phyloP scores from a whole-genome alignment of 345 rosid genomes.

The Melaleuca alternifolia region DNA sequence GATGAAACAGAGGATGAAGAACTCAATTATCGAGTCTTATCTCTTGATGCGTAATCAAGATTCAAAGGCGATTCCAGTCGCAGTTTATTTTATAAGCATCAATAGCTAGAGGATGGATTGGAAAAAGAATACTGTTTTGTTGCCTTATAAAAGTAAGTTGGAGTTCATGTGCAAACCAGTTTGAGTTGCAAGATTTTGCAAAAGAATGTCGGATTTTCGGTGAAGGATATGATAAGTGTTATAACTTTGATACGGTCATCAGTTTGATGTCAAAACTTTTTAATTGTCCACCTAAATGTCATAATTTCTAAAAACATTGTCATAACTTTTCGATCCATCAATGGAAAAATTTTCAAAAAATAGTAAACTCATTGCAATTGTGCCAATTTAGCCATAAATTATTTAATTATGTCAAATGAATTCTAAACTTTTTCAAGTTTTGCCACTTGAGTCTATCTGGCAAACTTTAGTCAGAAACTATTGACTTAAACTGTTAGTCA shows the following conservation, averaged over 20 bases:
- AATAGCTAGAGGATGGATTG: background rate
- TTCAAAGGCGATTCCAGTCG: background rate
- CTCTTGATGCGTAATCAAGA: background rate
- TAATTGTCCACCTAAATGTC: background rate
- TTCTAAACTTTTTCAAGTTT: too few species aligned
- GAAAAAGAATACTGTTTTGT: background rate
- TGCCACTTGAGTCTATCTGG: too few species aligned
- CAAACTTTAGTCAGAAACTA: too few species aligned
- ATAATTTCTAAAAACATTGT: background rate
- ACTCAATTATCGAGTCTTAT: background rate
- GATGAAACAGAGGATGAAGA: background rate
- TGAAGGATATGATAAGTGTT: background rate
- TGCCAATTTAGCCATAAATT: too few species aligned
- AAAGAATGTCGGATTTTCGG: background rate
- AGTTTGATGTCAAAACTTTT: background rate
- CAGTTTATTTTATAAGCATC: background rate
- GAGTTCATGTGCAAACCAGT: background rate
- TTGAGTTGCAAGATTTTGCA: background rate
- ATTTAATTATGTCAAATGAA: too few species aligned
- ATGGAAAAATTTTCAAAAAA: too few species aligned
- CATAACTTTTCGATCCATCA: too few species aligned
- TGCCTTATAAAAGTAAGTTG: background rate
- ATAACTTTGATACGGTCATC: fast-evolving
- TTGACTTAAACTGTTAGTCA: too few species aligned
- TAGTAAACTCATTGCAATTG: too few species aligned